Conservation (phyloP, 1,284 basidiomycete species). For the Cryptococcus sp. region DNA sequence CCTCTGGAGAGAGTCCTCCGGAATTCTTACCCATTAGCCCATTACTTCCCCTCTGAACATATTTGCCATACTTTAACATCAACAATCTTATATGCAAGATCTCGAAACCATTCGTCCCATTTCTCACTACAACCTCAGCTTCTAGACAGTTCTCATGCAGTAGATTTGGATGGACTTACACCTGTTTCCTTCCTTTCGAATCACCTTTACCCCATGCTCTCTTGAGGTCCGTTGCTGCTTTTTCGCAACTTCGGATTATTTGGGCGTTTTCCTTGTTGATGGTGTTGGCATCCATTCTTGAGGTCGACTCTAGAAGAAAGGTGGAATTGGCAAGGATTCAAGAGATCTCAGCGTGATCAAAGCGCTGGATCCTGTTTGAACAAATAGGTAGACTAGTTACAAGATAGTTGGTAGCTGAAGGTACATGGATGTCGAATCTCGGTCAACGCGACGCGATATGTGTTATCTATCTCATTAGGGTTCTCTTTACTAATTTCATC, state of each 20-base stretch:
- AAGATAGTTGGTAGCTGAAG: too few species aligned
- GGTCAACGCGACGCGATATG: too few species aligned
- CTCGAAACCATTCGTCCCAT: conserved; percentile 9
- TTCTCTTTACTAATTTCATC: too few species aligned
- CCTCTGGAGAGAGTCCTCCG: neutral
- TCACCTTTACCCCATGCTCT: neutral
- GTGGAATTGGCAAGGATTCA: too few species aligned
- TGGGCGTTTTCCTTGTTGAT: neutral
- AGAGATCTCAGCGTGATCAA: too few species aligned
- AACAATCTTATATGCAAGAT: neutral
- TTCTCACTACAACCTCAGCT: conserved; percentile 1
- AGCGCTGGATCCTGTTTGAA: too few species aligned
- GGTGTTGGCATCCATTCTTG: too few species aligned
- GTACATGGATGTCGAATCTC: too few species aligned
- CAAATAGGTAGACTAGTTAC: too few species aligned
- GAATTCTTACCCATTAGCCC: neutral
- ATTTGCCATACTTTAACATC: conserved; percentile 1
- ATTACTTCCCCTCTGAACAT: too few species aligned
- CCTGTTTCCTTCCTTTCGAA: neutral
- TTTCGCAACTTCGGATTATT: neutral
- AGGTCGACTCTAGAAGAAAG: too few species aligned
- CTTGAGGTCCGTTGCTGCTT: neutral
- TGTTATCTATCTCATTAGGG: too few species aligned
- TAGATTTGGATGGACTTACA: neutral
- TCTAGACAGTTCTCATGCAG: neutral